Evolutionary conservation across 2,329 filamentous ascomycete genomes (phyloP).

Genomic region (Fusarium multiceps): DNA sequence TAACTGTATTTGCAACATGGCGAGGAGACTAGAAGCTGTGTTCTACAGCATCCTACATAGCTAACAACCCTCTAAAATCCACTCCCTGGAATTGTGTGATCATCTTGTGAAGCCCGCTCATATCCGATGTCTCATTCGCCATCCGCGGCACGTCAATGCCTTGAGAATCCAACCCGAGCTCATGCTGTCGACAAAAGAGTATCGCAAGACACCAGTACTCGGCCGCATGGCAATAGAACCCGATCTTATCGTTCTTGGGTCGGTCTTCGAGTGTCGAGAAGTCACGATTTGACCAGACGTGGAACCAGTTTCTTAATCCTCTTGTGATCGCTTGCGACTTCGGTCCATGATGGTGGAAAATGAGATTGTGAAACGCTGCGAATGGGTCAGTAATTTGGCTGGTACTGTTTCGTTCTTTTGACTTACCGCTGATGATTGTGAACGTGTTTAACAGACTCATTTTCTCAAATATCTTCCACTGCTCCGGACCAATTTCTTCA

Average conservation of each 20-base stretch:
- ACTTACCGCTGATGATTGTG: conserved; percentile 24
- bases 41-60: no score
- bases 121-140: not conserved
- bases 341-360: conserved; percentile 22
- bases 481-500: not conserved
- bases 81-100: not conserved
- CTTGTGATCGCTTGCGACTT: not conserved
- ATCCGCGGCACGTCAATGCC: not conserved
- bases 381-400: not conserved
- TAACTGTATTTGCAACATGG: not conserved
- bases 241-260: not conserved
- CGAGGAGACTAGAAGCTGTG: no score
- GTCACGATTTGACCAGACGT: not conserved
- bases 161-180: not conserved
- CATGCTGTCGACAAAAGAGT: not conserved
- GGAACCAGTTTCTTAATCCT: conserved; percentile 21
- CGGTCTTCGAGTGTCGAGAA: not conserved
- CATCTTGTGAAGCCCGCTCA: not conserved
- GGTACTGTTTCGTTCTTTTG: accelerated
- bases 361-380: conserved; percentile 29
- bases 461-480: conserved; percentile 7
- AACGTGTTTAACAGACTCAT: conserved; percentile 19
- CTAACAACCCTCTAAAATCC: not conserved
- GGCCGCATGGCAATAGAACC: conserved; percentile 5
- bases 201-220: conserved; percentile 15